Percentiles rank a stretch among this genome's conserved stretches.
phyloP scores from a whole-genome alignment of 164 flowering plant genomes.

The Kalanchoe fedtschenkoi region DNA sequence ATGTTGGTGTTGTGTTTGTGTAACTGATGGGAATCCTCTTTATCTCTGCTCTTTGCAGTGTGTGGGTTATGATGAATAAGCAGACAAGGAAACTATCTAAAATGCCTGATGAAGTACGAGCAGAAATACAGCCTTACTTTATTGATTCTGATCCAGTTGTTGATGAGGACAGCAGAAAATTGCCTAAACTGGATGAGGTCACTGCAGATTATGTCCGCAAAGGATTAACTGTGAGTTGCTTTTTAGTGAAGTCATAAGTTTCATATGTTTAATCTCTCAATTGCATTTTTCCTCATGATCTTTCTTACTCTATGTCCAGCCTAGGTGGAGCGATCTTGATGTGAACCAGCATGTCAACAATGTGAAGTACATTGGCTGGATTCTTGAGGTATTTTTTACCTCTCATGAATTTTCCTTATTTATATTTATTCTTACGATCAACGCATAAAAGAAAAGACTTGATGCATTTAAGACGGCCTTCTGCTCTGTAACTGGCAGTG shows the following conservation, averaged over 20 bases:
- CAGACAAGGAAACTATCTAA: conserved; percentile 63
- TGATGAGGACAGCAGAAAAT: conserved; percentile 59
- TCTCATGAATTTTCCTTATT: neutral
- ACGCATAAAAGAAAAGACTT: neutral
- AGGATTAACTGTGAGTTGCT: conserved; percentile 61
- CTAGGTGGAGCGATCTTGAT: conserved; percentile 85
- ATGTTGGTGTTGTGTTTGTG: neutral
- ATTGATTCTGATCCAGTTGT: conserved; percentile 41
- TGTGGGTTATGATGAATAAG: conserved; percentile 89
- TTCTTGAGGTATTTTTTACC: conserved; percentile 54
- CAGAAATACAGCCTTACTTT: conserved; percentile 61
- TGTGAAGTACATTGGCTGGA: conserved; percentile 85
- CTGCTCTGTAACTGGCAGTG: no score
- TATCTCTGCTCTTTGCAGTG: conserved; percentile 29
- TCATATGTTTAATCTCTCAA: neutral
- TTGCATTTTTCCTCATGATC: neutral
- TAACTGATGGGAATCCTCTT: neutral
- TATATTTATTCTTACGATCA: neutral
- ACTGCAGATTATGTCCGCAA: conserved; percentile 50
- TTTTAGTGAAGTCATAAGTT: neutral
- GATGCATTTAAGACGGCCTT: neutral
- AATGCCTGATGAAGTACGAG: conserved; percentile 71
- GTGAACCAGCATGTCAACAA: conserved; percentile 93
- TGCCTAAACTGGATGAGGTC: conserved; percentile 49
- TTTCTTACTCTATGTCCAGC: conserved; percentile 33